Percentiles rank a stretch among this genome's conserved stretches.
Evolutionary conservation across 164 flowering plant species (phyloP).

Genomic region (Chimonanthus salicifolius): DNA sequence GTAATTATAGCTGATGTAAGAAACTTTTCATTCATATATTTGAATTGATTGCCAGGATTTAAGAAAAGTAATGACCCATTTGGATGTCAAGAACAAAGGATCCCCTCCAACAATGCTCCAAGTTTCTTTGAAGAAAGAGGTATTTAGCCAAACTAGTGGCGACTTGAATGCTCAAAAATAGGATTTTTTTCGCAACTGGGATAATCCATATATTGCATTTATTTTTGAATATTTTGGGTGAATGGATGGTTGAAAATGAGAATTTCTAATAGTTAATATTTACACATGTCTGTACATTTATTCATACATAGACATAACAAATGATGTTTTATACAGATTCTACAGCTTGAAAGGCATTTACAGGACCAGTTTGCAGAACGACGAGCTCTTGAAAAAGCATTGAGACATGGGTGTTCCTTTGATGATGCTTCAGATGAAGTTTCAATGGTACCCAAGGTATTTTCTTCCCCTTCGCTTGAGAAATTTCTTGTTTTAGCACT

Average conservation of each 20-base stretch:
- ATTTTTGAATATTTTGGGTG: not conserved
- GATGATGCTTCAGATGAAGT: slow-evolving; percentile 23
- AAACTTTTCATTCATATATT: not conserved
- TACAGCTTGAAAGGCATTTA: slow-evolving; percentile 51
- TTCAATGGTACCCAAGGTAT: slow-evolving; percentile 51
- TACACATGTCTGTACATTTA: too few species aligned
- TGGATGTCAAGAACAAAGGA: slow-evolving; percentile 27
- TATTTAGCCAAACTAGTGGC: slow-evolving; percentile 21
- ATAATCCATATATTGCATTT: not conserved
- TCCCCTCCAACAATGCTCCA: slow-evolving; percentile 37
- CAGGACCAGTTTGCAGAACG: slow-evolving; percentile 51
- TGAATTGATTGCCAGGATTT: slow-evolving; percentile 38
- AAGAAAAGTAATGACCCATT: slow-evolving; percentile 19
- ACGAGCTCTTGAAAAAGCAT: slow-evolving; percentile 53
- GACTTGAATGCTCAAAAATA: not conserved
- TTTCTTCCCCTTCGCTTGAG: not conserved
- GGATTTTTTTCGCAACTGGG: not conserved
- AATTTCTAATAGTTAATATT: too few species aligned
- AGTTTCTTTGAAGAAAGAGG: slow-evolving; percentile 77
- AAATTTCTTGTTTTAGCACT: too few species aligned
- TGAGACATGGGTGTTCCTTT: slow-evolving; percentile 30
- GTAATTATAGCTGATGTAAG: not conserved
- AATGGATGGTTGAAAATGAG: too few species aligned
- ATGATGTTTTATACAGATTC: slow-evolving; percentile 36
- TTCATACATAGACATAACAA: too few species aligned